Conservation (phyloP, 2,329 filamentous ascomycete species). For the Pseudogymnoascus verrucosus region DNA sequence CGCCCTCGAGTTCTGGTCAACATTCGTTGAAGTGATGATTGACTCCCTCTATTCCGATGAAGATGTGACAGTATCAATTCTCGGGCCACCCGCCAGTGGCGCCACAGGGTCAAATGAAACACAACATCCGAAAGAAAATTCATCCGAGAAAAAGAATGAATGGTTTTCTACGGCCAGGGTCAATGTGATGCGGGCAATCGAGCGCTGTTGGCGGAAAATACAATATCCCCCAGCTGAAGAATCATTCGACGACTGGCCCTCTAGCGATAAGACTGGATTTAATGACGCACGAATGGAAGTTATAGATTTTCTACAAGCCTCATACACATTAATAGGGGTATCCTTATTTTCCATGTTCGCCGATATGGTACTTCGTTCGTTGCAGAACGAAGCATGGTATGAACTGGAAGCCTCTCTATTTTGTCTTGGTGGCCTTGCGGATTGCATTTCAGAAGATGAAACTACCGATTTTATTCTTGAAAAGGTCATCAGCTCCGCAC, state of each 20-base stretch:
- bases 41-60: conserved; percentile 49
- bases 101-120: conserved; percentile 6
- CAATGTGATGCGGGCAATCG: conserved; percentile 56
- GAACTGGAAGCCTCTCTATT: conserved; percentile 54
- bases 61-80: conserved; percentile 13
- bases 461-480: conserved; percentile 50
- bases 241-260: conserved; percentile 58
- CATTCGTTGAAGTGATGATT: conserved; percentile 61
- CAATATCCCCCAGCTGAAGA: conserved; percentile 52
- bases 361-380: conserved; percentile 43
- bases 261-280: conserved; percentile 59
- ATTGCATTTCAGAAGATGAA: conserved; percentile 53
- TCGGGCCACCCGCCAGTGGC: background rate
- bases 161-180: conserved; percentile 54
- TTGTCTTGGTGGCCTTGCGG: conserved; percentile 59
- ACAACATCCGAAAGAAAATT: background rate
- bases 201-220: conserved; percentile 61
- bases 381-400: conserved; percentile 44
- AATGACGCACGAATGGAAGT: conserved; percentile 69
- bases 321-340: conserved; percentile 54
- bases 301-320: conserved; percentile 66
- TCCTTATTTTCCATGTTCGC: conserved; percentile 50
- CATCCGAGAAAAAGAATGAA: conserved; percentile 27
- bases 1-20: conserved; percentile 74
- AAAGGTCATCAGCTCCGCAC: conserved; percentile 51